Base-by-base conservation (phyloP, 2,329 filamentous ascomycete genomes). In the Exophiala xenobiotica region DNA sequence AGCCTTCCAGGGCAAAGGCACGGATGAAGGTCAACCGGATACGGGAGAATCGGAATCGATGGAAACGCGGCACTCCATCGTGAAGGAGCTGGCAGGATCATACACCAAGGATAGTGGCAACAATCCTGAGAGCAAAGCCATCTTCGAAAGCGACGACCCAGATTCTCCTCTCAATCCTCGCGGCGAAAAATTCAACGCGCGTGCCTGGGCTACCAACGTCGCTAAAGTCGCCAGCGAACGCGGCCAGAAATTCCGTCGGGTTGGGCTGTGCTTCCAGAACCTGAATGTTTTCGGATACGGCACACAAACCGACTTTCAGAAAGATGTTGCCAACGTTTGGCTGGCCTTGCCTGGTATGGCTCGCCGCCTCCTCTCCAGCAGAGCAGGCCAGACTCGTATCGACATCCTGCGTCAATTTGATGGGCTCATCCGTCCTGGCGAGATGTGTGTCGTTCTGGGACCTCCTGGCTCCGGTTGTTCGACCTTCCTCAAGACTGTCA, bases 401-500 rank as follows among this genome's bases (percentile, higher is more conserved):
- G 41, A 56, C 14, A 59, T 59, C 29, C 50, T 59, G 6, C 46
- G 77, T 3, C 26, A 50, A 3, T 49, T 61, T 35, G 49, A 58
- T 31, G 58, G 58, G 5, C 19, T 54, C 18, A 27, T 58, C 16
- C 47, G 49, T 9, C 40, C 47, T 11, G 54, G 31, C 31, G 31
- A 35, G n/a, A 35, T 35, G 31, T 35, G 31, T 14, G 44, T 62
- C 18, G 84, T 88, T 0, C 72, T 88, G 0, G 85, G 85, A 2
- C 75, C 83, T 0, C 85, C 85, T 0, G 85, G 85, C 0, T 76
- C 81, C 2, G 85, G 85, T 26, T 89, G 86, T 64, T 41, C 87
- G 12, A 95, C 89, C 2, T 85, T 93, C 58, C 76, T 95, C 51
- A 93, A 93, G 74, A 87, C 88, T 0, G 81, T 95, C 59, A 81